Conservation (phyloP, 345 rosid genomes). For the Ricinus communis region DNA sequence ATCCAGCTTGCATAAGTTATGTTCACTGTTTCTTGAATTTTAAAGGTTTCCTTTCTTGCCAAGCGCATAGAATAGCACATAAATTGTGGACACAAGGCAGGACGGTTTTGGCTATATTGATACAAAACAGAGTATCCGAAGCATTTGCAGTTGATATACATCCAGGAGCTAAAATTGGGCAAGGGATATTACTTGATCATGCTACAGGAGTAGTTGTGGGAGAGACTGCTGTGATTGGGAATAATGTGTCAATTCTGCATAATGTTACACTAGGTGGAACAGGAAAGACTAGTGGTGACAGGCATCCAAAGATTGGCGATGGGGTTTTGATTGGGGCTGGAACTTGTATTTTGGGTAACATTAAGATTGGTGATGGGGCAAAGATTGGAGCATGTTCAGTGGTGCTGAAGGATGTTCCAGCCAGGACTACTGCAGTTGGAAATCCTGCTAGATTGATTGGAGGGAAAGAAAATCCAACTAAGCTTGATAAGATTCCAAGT, state of each 20-base stretch:
- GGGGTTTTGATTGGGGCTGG: slow-evolving; percentile 96
- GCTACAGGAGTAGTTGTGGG: slow-evolving; percentile 84
- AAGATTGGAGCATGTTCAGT: slow-evolving; percentile 94
- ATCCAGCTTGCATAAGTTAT: slow-evolving; percentile 79
- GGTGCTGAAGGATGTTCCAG: slow-evolving; percentile 77
- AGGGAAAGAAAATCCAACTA: slow-evolving; percentile 79
- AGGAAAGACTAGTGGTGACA: slow-evolving; percentile 74
- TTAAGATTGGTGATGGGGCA: slow-evolving; percentile 88
- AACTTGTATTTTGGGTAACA: slow-evolving; percentile 85
- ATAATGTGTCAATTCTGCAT: slow-evolving; percentile 83
- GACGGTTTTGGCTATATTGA: slow-evolving; percentile 56
- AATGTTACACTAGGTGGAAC: slow-evolving; percentile 94
- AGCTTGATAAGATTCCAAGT: slow-evolving; percentile 76
- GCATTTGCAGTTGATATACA: slow-evolving; percentile 87
- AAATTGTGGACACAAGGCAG: slow-evolving; percentile 70
- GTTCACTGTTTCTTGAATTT: slow-evolving; percentile 76
- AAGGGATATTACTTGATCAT: slow-evolving; percentile 75
- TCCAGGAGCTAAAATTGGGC: slow-evolving; percentile 84
- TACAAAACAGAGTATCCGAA: slow-evolving; percentile 74
- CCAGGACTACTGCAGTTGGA: slow-evolving; percentile 83
- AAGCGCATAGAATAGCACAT: slow-evolving; percentile 81
- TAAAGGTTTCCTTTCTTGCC: slow-evolving; percentile 77
- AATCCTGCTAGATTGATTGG: slow-evolving; percentile 91
- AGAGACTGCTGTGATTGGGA: slow-evolving; percentile 90
- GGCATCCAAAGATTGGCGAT: slow-evolving; percentile 94